phyloP scores from a whole-genome alignment of 768 basidiomycete genomes.

The Serendipita sp. region DNA sequence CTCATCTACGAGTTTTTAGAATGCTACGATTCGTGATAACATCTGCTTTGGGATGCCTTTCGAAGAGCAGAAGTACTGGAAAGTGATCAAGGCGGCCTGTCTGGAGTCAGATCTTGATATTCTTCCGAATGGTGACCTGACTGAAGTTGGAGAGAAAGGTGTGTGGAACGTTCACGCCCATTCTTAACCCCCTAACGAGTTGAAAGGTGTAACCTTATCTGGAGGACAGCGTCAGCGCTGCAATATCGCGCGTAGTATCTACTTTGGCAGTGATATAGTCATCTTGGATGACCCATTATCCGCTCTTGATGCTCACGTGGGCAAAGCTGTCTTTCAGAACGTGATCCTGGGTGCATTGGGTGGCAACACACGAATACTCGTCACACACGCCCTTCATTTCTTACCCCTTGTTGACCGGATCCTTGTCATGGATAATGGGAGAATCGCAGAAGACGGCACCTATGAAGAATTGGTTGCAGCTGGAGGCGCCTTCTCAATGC shows the following conservation, averaged over 20 bases:
- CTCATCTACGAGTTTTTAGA: conserved; percentile 25
- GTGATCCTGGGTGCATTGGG: conserved; percentile 48
- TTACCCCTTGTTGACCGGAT: conserved; percentile 79
- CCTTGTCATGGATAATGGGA: conserved; percentile 60
- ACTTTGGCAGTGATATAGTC: conserved; percentile 72
- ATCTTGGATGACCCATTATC: conserved; percentile 82
- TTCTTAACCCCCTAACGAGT: background rate
- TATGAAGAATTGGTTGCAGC: conserved; percentile 43
- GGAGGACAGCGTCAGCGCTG: conserved; percentile 72
- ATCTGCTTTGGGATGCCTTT: conserved; percentile 63
- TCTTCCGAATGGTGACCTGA: conserved; percentile 67
- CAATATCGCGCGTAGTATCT: conserved; percentile 76
- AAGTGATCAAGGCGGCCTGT: conserved; percentile 74
- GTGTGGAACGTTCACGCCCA: conserved; percentile 13
- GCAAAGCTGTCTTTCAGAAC: conserved; percentile 73
- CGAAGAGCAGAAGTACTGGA: conserved; percentile 53
- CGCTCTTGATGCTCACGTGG: conserved; percentile 88
- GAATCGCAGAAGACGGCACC: conserved; percentile 65
- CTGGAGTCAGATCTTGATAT: conserved; percentile 65
- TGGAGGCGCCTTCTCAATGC: conserved; percentile 52
- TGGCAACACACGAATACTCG: conserved; percentile 71
- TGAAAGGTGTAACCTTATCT: conserved; percentile 63
- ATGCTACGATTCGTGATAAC: conserved; percentile 64
- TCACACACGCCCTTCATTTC: conserved; percentile 86
- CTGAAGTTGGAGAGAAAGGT: conserved; percentile 63